Evolutionary conservation across 2,329 filamentous ascomycete species (phyloP).

Genomic region (Colletotrichum phormii): DNA sequence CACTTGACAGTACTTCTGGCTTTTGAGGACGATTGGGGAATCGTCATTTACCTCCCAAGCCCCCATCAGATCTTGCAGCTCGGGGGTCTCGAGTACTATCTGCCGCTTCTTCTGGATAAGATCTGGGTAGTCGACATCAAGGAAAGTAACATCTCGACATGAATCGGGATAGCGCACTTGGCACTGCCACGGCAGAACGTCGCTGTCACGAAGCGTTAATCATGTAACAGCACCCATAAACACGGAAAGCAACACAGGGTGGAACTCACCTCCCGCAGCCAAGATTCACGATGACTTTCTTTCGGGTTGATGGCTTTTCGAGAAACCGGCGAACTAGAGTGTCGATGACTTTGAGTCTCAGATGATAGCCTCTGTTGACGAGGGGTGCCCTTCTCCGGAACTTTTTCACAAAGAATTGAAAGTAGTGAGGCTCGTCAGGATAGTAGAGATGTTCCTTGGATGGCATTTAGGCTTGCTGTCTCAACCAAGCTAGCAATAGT

Average conservation of each 20-base stretch:
- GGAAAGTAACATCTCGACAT: conserved; percentile 72
- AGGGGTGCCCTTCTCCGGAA: conserved; percentile 85
- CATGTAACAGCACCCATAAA: background rate
- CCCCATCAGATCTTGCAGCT: conserved; percentile 68
- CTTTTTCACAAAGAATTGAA: conserved; percentile 88
- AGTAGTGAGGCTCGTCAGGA: conserved; percentile 81
- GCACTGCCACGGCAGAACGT: conserved; percentile 88
- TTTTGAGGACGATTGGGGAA: conserved; percentile 68
- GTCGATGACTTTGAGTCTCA: conserved; percentile 87
- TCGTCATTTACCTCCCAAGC: conserved; percentile 67
- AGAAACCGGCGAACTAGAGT: conserved; percentile 80
- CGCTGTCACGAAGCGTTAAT: conserved; percentile 60
- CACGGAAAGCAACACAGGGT: background rate
- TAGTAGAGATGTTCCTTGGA: conserved; percentile 74
- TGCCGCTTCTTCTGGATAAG: conserved; percentile 80
- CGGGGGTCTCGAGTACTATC: conserved; percentile 72
- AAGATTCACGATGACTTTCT: conserved; percentile 84
- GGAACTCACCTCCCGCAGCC: conserved; percentile 87
- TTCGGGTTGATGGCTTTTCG: conserved; percentile 59
- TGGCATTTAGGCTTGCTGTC: background rate
- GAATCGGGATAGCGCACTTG: conserved; percentile 72
- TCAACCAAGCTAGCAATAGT: background rate
- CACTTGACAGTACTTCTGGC: conserved; percentile 79
- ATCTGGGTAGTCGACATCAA: conserved; percentile 89
- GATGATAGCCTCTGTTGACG: conserved; percentile 90